Evolutionary conservation across 352 stramenopile species (phyloP).

Genomic region (Globisporangium megalacanthum): DNA sequence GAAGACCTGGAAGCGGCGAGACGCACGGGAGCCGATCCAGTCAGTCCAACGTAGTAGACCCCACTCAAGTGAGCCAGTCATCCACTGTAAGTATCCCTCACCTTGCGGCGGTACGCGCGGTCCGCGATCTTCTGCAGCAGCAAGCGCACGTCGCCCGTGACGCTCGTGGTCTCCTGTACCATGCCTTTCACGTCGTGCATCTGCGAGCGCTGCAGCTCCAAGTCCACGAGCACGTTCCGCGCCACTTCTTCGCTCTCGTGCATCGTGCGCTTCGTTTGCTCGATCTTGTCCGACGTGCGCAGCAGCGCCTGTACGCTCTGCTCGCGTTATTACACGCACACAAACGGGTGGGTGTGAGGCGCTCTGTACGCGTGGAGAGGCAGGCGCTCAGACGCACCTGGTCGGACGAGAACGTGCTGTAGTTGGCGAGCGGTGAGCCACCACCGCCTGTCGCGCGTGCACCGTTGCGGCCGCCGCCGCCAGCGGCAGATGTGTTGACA

Average conservation of each 20-base stretch:
- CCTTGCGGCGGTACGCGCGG: constrained; percentile 63
- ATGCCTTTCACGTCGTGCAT: constrained; percentile 79
- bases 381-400: constrained; percentile 20
- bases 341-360: background rate
- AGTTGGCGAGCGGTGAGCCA: constrained; percentile 40
- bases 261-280: constrained; percentile 57
- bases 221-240: constrained; percentile 68
- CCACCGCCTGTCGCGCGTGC: background rate
- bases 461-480: background rate
- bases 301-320: constrained; percentile 62
- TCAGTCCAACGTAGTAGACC: too few species aligned
- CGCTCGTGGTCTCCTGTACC: constrained; percentile 61
- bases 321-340: background rate
- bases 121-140: constrained; percentile 72
- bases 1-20: constrained; percentile 19
- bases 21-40: too few species aligned
- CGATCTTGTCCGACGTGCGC: constrained; percentile 70
- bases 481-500: constrained; percentile 5
- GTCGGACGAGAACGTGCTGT: constrained; percentile 64
- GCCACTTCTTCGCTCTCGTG: constrained; percentile 62
- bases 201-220: constrained; percentile 75
- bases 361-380: background rate
- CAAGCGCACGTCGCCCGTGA: constrained; percentile 58
- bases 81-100: too few species aligned
- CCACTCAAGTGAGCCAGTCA: too few species aligned